These are phyloP conservation scores for Cyathus olla DNA, from an alignment of 1,284 basidiomycete genomes.

Conservation along the genomic window DNA sequence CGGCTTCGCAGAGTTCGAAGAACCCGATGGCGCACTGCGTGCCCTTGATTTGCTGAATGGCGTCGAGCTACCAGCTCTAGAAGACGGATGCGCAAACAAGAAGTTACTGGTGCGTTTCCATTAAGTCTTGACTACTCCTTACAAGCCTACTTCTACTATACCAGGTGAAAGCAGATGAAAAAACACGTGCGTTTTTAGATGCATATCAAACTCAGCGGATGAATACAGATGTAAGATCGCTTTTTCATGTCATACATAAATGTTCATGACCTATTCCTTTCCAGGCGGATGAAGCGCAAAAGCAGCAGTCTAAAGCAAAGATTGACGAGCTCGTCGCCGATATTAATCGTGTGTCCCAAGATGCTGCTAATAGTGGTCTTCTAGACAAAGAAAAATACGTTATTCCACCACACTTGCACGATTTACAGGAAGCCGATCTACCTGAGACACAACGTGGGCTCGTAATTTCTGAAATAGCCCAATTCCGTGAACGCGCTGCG, in stretches of 20 bases:
- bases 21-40: conserved; percentile 88
- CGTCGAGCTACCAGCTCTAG: conserved; percentile 88
- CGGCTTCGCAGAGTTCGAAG: conserved; percentile 94
- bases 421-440: conserved; percentile 93
- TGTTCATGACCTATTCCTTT: neutral
- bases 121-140: conserved; percentile 25
- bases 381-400: conserved; percentile 85
- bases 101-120: conserved; percentile 80
- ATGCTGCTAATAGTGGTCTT: conserved; percentile 72
- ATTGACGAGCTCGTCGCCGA: conserved; percentile 69
- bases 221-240: conserved; percentile 73
- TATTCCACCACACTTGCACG: conserved; percentile 94
- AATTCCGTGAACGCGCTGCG: conserved; percentile 90
- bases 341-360: conserved; percentile 72
- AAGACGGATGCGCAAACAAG: conserved; percentile 88
- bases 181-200: conserved; percentile 88
- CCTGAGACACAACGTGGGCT: conserved; percentile 95
- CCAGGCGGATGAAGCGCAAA: conserved; percentile 71
- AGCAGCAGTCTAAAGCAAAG: conserved; percentile 64
- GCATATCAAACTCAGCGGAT: conserved; percentile 86
- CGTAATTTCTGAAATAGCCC: conserved; percentile 94
- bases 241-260: conserved; percentile 17
- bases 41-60: conserved; percentile 86
- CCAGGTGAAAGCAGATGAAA: conserved; percentile 94
- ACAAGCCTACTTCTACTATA: conserved; percentile 50